Conservation (phyloP, 768 basidiomycete species). For the Rhizopogon rudus region DNA sequence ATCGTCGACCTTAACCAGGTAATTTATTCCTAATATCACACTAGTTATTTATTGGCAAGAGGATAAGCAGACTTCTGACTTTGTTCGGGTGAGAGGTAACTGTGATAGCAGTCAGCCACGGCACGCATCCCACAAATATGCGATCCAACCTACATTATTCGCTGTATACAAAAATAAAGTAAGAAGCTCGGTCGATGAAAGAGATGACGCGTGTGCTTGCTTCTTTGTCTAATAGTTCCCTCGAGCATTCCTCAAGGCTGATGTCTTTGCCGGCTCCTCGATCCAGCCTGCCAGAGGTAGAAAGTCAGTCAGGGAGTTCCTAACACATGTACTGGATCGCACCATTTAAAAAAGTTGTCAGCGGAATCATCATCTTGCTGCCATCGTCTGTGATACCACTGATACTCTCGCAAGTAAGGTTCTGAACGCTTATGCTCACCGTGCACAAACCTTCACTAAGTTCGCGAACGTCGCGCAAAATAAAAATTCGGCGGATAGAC, state of each 20-base stretch:
- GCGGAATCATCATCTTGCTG: constrained; percentile 50
- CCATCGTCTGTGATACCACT: constrained; percentile 63
- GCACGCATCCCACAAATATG: not conserved
- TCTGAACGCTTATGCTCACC: not conserved
- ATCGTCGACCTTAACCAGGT: constrained; percentile 51
- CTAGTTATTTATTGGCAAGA: not conserved
- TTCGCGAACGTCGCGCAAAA: not conserved
- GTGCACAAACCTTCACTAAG: constrained; percentile 38
- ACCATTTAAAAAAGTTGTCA: constrained; percentile 69
- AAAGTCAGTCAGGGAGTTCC: not conserved
- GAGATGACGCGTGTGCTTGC: constrained; percentile 16
- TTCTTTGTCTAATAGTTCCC: constrained; percentile 59
- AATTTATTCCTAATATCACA: constrained; percentile 47
- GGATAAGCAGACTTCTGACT: constrained; percentile 24
- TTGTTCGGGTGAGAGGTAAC: constrained; percentile 57
- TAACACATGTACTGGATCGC: not conserved
- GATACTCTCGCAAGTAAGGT: not conserved
- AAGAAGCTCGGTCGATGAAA: not conserved
- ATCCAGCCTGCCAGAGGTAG: constrained; percentile 45
- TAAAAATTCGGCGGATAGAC: not conserved
- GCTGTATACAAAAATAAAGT: constrained; percentile 20
- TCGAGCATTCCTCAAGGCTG: constrained; percentile 51
- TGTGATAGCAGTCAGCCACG: constrained; percentile 11
- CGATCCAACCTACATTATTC: constrained; percentile 35
- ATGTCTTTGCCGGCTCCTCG: constrained; percentile 52